Evolutionary conservation across 2,329 filamentous ascomycete species (phyloP).

Genomic region (Clonostachys solani): DNA sequence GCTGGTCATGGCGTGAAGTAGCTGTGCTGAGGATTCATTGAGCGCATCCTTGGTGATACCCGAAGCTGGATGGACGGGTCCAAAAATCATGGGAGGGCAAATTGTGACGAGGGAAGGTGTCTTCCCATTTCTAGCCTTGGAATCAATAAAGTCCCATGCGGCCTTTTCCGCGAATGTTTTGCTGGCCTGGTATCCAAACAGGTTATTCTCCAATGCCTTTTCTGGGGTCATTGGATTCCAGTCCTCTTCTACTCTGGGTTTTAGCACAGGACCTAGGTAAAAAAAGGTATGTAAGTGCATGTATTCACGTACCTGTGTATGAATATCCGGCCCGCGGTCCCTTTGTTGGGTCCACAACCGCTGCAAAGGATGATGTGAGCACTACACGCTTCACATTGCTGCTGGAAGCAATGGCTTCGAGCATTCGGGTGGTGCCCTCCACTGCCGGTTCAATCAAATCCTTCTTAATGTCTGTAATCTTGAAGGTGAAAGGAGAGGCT

Average conservation of each 20-base stretch:
- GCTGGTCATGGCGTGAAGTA: neutral
- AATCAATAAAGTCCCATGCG: neutral
- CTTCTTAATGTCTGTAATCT: neutral
- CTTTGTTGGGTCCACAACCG: slow-evolving; percentile 44
- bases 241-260: neutral
- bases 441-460: neutral
- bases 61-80: slow-evolving; percentile 32
- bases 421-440: neutral
- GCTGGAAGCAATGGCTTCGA: slow-evolving; percentile 21
- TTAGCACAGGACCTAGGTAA: neutral
- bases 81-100: slow-evolving; percentile 40
- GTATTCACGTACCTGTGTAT: neutral
- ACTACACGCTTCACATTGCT: slow-evolving; percentile 26
- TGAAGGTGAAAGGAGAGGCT: slow-evolving; percentile 1
- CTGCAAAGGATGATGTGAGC: slow-evolving; percentile 65
- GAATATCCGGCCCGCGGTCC: neutral
- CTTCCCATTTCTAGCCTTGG: neutral
- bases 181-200: neutral
- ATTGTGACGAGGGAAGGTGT: slow-evolving; percentile 25
- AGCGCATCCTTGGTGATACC: slow-evolving; percentile 17
- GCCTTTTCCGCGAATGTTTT: neutral
- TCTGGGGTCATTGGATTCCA: neutral
- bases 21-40: slow-evolving; percentile 25
- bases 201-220: neutral
- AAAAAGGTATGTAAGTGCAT: too few species aligned